Evolutionary conservation across 805 yeast genomes (phyloP).

Genomic region (Metschnikowia kofuensis): DNA sequence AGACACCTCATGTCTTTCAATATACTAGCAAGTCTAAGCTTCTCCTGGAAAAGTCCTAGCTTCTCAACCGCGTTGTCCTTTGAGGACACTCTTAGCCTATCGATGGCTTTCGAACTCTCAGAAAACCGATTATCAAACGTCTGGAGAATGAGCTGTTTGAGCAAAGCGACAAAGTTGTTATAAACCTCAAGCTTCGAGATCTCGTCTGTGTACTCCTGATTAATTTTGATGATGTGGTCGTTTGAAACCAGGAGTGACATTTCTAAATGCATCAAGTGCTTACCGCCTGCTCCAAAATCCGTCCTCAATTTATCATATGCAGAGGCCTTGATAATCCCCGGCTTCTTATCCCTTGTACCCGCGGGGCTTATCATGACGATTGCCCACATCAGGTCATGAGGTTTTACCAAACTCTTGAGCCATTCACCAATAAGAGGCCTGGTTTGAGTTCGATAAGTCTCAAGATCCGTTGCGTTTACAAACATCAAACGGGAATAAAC

Average conservation of each 20-base stretch:
- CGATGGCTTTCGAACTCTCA: constrained; percentile 11
- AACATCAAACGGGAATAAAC: constrained; percentile 65
- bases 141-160: constrained; percentile 49
- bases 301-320: constrained; percentile 51
- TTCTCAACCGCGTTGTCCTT: constrained; percentile 21
- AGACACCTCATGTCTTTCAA: constrained; percentile 53
- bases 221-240: constrained; percentile 30
- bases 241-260: not conserved
- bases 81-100: constrained; percentile 29
- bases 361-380: constrained; percentile 51
- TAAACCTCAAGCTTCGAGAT: constrained; percentile 50
- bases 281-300: constrained; percentile 47
- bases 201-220: constrained; percentile 30
- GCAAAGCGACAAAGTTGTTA: constrained; percentile 40
- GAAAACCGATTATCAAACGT: constrained; percentile 44
- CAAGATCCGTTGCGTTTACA: constrained; percentile 62
- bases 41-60: constrained; percentile 32
- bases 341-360: constrained; percentile 31
- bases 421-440: constrained; percentile 83
- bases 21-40: constrained; percentile 51
- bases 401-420: constrained; percentile 47
- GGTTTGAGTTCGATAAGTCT: constrained; percentile 72
- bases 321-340: constrained; percentile 43
- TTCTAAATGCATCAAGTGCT: constrained; percentile 30
- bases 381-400: constrained; percentile 55